Conservation (phyloP, 345 rosid genomes). For the Rhizophora apiculata region DNA sequence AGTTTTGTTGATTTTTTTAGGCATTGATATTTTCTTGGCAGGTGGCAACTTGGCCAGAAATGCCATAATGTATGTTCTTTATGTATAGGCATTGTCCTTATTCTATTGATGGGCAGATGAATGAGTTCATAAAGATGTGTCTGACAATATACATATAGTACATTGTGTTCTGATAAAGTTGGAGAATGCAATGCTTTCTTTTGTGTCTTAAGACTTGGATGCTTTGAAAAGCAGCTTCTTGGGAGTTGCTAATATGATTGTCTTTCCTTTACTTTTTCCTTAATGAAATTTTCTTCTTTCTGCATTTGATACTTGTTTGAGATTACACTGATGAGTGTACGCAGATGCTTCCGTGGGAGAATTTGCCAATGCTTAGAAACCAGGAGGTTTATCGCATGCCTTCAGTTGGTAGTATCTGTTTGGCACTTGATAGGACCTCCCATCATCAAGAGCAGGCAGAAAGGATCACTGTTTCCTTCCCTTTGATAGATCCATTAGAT, state of each 20-base stretch:
- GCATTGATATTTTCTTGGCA: no score
- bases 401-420: conserved; percentile 69
- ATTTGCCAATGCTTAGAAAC: conserved; percentile 68
- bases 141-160: no score
- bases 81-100: no score
- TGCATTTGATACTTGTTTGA: neutral
- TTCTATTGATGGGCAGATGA: no score
- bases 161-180: no score
- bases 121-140: no score
- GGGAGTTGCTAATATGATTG: neutral
- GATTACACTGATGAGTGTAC: conserved; percentile 14
- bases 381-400: conserved; percentile 98
- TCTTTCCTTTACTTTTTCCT: neutral
- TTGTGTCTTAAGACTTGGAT: neutral
- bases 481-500: conserved; percentile 83
- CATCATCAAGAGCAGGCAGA: conserved; percentile 35
- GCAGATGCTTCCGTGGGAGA: conserved; percentile 99
- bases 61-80: no score
- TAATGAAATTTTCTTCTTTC: neutral
- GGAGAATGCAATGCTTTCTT: neutral
- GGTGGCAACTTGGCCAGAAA: no score
- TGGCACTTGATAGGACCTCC: conserved; percentile 46
- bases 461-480: conserved; percentile 42
- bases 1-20: no score
- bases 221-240: neutral